Percentiles rank a stretch among this genome's conserved stretches.
These are phyloP conservation scores for Mycosarcoma maydis DNA, from an alignment of 1,284 basidiomycete genomes.

Conservation along the genomic window DNA sequence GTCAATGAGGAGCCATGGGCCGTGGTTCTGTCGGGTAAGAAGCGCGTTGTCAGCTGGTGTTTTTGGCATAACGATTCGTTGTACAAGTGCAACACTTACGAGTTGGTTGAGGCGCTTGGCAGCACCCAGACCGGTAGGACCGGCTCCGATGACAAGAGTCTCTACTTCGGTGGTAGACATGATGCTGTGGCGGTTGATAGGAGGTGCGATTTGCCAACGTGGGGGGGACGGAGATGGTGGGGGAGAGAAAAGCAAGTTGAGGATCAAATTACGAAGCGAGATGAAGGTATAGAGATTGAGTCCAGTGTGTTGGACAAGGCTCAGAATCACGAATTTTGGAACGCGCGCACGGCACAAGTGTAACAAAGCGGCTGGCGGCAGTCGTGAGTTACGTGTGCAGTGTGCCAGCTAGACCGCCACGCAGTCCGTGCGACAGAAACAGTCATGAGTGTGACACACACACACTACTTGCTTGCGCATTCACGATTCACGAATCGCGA, in stretches of 20 bases:
- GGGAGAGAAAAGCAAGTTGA: too few species aligned
- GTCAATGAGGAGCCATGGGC: slow-evolving; percentile 69
- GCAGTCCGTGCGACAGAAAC: too few species aligned
- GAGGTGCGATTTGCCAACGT: not conserved
- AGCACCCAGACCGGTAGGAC: slow-evolving; percentile 70
- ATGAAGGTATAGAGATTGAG: not conserved
- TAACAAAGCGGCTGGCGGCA: too few species aligned
- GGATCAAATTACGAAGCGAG: not conserved
- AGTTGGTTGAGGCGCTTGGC: slow-evolving; percentile 71
- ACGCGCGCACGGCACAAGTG: too few species aligned
- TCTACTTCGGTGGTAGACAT: slow-evolving; percentile 58
- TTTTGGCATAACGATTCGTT: too few species aligned
- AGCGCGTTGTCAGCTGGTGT: slow-evolving; percentile 5
- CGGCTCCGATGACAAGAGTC: slow-evolving; percentile 66
- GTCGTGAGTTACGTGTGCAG: too few species aligned
- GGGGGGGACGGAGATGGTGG: slow-evolving; percentile 2
- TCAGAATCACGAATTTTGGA: too few species aligned
- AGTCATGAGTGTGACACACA: too few species aligned
- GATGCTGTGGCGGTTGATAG: not conserved
- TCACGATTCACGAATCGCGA: too few species aligned
- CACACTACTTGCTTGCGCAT: too few species aligned
- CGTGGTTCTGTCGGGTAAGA: slow-evolving; percentile 63
- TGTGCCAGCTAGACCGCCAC: too few species aligned
- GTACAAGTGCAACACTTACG: slow-evolving; percentile 40
- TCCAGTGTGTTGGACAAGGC: too few species aligned